Evolutionary conservation across 1,284 basidiomycete species (phyloP).

Genomic region (Ustilago curta): DNA sequence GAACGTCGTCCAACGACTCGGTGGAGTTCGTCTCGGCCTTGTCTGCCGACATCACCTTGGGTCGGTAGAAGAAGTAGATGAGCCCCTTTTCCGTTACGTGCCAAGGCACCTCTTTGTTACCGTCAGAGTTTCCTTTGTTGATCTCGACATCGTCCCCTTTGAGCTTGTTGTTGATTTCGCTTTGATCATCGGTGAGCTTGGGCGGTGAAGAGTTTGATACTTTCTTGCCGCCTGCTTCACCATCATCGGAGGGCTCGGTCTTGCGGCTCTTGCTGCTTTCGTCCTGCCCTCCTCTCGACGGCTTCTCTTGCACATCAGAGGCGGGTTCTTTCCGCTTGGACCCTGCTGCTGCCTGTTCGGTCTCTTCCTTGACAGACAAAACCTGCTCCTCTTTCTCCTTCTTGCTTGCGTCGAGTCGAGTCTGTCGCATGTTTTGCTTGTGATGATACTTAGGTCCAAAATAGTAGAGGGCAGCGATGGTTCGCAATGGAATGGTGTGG

Average conservation of each 20-base stretch:
- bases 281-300: not conserved
- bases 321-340: slow-evolving; percentile 26
- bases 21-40: slow-evolving; percentile 34
- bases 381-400: not conserved
- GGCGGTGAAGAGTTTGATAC: not conserved
- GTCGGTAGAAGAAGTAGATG: slow-evolving; percentile 58
- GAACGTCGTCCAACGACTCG: slow-evolving; percentile 47
- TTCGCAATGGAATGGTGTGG: not conserved
- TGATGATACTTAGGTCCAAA: not conserved
- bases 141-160: slow-evolving; percentile 34
- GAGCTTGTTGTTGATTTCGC: slow-evolving; percentile 29
- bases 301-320: not conserved
- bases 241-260: slow-evolving; percentile 4
- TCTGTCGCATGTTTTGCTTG: slow-evolving; percentile 21
- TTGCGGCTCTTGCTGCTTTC: slow-evolving; percentile 27
- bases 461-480: not conserved
- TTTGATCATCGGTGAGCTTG: slow-evolving; percentile 17
- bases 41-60: slow-evolving; percentile 49
- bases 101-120: slow-evolving; percentile 30
- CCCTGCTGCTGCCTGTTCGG: slow-evolving; percentile 10
- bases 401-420: slow-evolving; percentile 17
- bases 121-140: not conserved
- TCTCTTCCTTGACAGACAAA: not conserved
- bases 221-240: not conserved
- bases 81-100: slow-evolving; percentile 40